These are phyloP conservation scores for Oehlia diaphana DNA, from an alignment of 192 early-diverging fungal species.

Conservation along the genomic window DNA sequence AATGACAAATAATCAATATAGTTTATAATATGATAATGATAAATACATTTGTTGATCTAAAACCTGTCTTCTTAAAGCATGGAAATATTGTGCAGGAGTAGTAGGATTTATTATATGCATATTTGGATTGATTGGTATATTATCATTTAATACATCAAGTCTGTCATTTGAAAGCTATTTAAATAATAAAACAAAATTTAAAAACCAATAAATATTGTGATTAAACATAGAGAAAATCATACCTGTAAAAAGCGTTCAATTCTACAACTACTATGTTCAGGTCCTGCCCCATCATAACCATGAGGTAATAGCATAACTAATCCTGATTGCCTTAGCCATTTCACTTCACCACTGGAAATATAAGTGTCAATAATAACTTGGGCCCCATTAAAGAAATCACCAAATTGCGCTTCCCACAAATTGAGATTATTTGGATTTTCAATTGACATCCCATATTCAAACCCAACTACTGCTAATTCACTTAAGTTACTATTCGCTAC, in stretches of 20 bases:
- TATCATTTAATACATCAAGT: constrained; percentile 60
- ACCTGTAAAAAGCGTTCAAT: constrained; percentile 94
- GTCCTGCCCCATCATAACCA: constrained; percentile 94
- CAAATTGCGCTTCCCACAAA: constrained; percentile 99
- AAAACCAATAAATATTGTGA: not conserved
- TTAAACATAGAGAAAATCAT: constrained; percentile 8
- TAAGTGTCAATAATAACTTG: constrained; percentile 96
- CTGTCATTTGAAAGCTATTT: constrained; percentile 73
- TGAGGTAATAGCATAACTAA: constrained; percentile 93
- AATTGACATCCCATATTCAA: constrained; percentile 93
- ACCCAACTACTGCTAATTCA: constrained; percentile 94
- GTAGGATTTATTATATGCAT: constrained; percentile 94
- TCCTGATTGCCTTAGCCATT: constrained; percentile 93
- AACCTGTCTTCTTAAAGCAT: constrained; percentile 88
- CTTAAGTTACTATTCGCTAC: constrained; percentile 91
- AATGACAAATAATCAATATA: too few species aligned
- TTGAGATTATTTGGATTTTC: constrained; percentile 84
- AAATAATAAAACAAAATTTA: not conserved
- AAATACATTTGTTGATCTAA: not conserved
- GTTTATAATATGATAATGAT: not conserved
- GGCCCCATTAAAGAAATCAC: constrained; percentile 96
- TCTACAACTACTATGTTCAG: constrained; percentile 90
- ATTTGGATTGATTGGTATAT: constrained; percentile 73
- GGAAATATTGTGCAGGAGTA: constrained; percentile 95
- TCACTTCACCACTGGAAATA: constrained; percentile 83